Evolutionary conservation across 257 asterid species (phyloP), one percentile per base, ranked within the genome.

Genomic region (Plantago major): DNA sequence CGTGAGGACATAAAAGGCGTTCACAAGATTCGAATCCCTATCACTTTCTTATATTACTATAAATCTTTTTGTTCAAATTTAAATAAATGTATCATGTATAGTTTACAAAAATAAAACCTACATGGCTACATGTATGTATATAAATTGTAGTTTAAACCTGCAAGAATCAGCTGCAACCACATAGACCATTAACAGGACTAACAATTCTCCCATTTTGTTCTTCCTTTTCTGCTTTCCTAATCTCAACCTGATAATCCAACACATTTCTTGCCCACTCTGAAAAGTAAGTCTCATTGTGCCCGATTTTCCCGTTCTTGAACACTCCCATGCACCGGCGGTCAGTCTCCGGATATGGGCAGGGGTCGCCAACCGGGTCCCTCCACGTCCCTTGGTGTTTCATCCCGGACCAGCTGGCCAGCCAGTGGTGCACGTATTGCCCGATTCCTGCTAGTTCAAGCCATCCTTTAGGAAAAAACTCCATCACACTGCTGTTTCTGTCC

Each of bases 381-480:
- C 95, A 87, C 8, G 81, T 84, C 9, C 95, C 93, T 71, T 73
- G 80, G 76, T 84, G 93, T 26, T 48, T 73, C 95, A 87, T 87
- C 56, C 93, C 93, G 0, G 95, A 76, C 93, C 90, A 82, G 65
- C 67, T 70, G 47, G 95, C 93, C 1, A 84, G 76, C 93, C 95
- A 87, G 55, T 84, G 95, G 76, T 72, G 73, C 12, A 80, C 87
- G 44, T 68, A 84, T 46, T 87, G 95, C 0, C 93, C 93, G 6
- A 80, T 84, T 0, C 93, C 95, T 5, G 90, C 95, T 3, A 73
- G 70, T 63, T 87, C 84, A 5, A 76, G 70, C 93, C 93, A 87
- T 0, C 95, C 95, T 56, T 84, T 84, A 1, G 95, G 93, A 44
- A 87, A 87, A 38, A 87, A 65, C 60, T 87, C 95, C 81, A 84